Conservation (phyloP, 306 rosid genomes). For the Quercus ilex region DNA sequence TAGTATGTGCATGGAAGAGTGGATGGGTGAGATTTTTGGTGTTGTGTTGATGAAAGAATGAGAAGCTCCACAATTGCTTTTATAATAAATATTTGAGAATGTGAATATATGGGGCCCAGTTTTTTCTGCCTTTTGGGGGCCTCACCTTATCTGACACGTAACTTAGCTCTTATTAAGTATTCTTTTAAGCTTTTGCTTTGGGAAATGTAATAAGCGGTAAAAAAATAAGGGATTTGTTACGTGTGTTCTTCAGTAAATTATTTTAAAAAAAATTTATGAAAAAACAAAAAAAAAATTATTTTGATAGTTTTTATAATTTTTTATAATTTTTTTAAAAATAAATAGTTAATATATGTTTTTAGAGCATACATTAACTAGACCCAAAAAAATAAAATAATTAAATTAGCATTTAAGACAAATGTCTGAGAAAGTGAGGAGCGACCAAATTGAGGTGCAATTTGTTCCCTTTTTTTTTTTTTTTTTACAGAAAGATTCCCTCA, state of each 20-base stretch:
- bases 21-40: neutral
- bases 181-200: neutral
- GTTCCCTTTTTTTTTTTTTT: constrained; percentile 11
- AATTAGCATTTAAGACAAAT: constrained; percentile 10
- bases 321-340: too few species aligned
- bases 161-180: neutral
- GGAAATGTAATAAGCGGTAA: constrained; percentile 1
- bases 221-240: too few species aligned
- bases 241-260: too few species aligned
- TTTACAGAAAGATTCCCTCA: constrained; percentile 8
- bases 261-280: too few species aligned
- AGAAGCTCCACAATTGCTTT: constrained; percentile 29
- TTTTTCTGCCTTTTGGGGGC: neutral
- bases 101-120: constrained; percentile 30
- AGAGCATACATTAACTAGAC: too few species aligned
- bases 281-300: too few species aligned
- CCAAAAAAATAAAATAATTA: too few species aligned
- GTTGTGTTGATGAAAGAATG: constrained; percentile 2
- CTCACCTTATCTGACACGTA: constrained; percentile 12
- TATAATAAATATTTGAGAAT: constrained; percentile 28
- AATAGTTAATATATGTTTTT: too few species aligned
- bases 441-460: neutral
- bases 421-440: constrained; percentile 2
- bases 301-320: too few species aligned
- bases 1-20: constrained; percentile 2